A percentile compares a stretch with the other conserved stretches of the same genome.
Conservation (phyloP, 2,329 filamentous ascomycete species). For the Zymoseptoria brevis region DNA sequence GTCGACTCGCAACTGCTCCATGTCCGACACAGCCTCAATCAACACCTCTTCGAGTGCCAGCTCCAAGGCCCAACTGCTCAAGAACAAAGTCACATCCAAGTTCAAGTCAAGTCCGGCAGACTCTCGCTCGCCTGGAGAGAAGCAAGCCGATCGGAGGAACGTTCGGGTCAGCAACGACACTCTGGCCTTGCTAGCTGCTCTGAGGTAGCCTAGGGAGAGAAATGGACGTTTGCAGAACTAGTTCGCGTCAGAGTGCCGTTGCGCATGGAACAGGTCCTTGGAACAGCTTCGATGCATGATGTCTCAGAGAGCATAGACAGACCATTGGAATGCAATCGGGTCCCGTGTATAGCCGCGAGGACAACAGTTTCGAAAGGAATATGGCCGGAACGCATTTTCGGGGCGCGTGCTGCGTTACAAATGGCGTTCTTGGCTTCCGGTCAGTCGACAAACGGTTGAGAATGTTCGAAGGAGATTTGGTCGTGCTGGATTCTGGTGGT, state of each 20-base stretch:
- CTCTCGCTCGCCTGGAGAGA: constrained; percentile 4
- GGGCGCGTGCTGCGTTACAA: no score
- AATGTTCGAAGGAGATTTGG: no score
- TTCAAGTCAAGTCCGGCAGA: background rate
- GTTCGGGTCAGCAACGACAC: background rate
- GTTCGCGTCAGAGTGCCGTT: background rate
- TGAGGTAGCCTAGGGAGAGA: background rate
- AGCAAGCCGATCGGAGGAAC: constrained; percentile 3
- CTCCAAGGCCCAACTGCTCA: constrained; percentile 7
- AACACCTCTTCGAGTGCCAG: constrained; percentile 6
- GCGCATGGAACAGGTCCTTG: background rate
- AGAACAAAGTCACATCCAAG: constrained; percentile 1
- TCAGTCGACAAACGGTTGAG: no score
- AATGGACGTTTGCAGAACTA: background rate
- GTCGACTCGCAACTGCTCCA: background rate
- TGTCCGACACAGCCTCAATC: background rate
- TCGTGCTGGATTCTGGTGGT: no score
- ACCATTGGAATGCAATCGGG: no score
- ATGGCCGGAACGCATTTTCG: no score
- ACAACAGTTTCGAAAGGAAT: no score
- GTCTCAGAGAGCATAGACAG: no score
- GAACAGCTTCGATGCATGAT: background rate
- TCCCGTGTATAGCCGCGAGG: no score
- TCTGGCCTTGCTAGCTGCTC: background rate
- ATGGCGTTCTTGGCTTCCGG: no score